Base-by-base conservation (phyloP, 2,329 filamentous ascomycete species). In the Mycosphaerella sp. region DNA sequence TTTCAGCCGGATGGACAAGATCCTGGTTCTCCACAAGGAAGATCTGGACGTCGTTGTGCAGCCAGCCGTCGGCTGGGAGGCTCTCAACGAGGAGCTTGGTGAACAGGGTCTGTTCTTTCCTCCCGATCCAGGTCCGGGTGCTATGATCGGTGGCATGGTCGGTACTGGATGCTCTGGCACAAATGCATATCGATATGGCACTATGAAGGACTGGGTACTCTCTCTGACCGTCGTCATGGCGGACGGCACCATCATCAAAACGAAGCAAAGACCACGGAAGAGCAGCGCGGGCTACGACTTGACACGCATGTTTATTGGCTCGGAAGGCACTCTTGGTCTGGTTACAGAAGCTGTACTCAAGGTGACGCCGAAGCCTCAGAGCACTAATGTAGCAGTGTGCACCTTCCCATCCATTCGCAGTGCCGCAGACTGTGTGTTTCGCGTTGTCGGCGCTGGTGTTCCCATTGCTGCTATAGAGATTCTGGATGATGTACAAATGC, bases 181-280 rank as follows among this genome's bases (percentile, higher is more conserved):
- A 11, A 95, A 95, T 69, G 85, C 90, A 12, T 95, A 95, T 74
- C 80, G 90, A 54, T 95, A 95, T 70, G 91, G 90, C 58, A 95
- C 90, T 2, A 95, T 95, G 89, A 84, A 88, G 59, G 90, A 95
- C 68, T 95, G 90, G 90, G 91, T 95, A 10, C 74, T 95, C 21
- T 86, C 82, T 51, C 73, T 95, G 61, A 95, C 90, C 0, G 88
- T 95, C 3, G 90, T 95, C 9, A 78, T 95, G 64, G 90, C 90
- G 14, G 91, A 95, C 70, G 90, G 90, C 47, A 95, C 90, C 1
- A 73, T 95, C 48, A 85, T 96, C 73, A 92, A 91, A 76, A 96
- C 91, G 9, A 80, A 87, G 59, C 89, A 95, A 71, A 81, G 90
- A 46, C 89, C 90, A 9, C 81, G 90, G 62, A 96, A 95, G 77